These are phyloP conservation scores for Candida maris DNA, from an alignment of 805 yeast species.

Conservation along the genomic window DNA sequence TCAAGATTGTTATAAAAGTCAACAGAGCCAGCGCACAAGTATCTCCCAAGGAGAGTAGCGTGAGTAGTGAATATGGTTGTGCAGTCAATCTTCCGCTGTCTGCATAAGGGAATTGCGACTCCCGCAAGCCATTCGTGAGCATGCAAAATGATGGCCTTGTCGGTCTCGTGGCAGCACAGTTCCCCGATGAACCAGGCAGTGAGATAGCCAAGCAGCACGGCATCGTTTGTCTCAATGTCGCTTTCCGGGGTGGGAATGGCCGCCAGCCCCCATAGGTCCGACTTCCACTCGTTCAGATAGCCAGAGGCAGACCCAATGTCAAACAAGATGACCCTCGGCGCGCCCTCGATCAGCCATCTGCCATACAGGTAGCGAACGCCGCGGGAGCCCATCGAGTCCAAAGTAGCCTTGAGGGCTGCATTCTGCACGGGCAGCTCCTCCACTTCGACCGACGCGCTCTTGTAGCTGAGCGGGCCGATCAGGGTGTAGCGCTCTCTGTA, in stretches of 20 bases:
- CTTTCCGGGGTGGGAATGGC: constrained; percentile 92
- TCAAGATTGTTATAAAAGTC: constrained; percentile 92
- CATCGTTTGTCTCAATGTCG: constrained; percentile 87
- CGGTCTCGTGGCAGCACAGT: constrained; percentile 75
- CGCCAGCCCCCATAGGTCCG: constrained; percentile 85
- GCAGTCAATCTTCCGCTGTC: constrained; percentile 87
- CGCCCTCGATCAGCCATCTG: constrained; percentile 96
- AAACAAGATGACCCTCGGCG: constrained; percentile 87
- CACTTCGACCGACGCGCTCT: constrained; percentile 75
- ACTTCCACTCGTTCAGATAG: constrained; percentile 86
- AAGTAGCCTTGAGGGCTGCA: constrained; percentile 50
- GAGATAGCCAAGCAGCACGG: constrained; percentile 85
- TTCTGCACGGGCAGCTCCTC: constrained; percentile 57
- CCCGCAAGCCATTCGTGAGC: constrained; percentile 99
- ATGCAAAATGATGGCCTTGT: constrained; percentile 88
- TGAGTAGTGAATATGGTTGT: constrained; percentile 97
- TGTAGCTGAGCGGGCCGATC: constrained; percentile 79
- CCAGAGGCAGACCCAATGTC: constrained; percentile 73
- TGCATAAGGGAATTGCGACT: constrained; percentile 86
- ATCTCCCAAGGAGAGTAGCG: constrained; percentile 92
- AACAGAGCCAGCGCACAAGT: constrained; percentile 92
- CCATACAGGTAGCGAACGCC: constrained; percentile 87
- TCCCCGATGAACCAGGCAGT: constrained; percentile 98
- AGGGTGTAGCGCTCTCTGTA: constrained; percentile 82
- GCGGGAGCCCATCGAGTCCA: constrained; percentile 75